A percentile compares a stretch with the other conserved stretches of the same genome.
These are phyloP conservation scores for Crithidia bombi DNA, from an alignment of 208 protist genomes.

Conservation along the genomic window DNA sequence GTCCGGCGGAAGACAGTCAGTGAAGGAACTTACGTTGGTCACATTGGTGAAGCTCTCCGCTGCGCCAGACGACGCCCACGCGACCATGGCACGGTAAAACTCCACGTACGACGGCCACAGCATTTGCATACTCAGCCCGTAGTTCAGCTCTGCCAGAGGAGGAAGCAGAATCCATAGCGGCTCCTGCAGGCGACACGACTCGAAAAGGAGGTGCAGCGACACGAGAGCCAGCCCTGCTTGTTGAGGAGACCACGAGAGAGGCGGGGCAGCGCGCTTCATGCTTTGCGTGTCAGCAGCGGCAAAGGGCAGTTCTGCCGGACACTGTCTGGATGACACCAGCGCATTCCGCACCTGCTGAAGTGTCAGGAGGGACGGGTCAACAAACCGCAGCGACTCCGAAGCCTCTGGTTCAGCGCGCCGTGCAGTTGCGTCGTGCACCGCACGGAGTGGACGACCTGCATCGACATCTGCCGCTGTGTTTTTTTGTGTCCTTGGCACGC, in stretches of 20 bases:
- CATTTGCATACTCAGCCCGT: conserved; percentile 41
- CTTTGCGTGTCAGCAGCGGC: background rate
- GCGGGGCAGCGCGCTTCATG: background rate
- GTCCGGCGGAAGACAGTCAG: background rate
- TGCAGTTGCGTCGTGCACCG: background rate
- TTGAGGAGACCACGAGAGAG: conserved; percentile 36
- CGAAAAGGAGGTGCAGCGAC: conserved; percentile 67
- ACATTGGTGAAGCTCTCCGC: background rate
- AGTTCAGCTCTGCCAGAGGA: conserved; percentile 46
- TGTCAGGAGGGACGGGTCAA: conserved; percentile 28
- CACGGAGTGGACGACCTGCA: no score
- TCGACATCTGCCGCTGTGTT: background rate
- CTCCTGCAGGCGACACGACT: conserved; percentile 70
- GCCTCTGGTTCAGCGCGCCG: background rate
- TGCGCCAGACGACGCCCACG: background rate
- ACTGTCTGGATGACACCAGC: background rate
- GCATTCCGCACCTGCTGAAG: conserved; percentile 13
- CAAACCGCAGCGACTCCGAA: conserved; percentile 8
- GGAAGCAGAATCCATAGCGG: conserved; percentile 58
- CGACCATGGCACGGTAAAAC: conserved; percentile 46
- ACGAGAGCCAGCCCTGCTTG: conserved; percentile 51
- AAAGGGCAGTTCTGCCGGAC: background rate
- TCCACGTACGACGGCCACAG: conserved; percentile 55
- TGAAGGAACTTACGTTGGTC: background rate
- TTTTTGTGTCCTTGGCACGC: background rate